Conservation (phyloP, 2,329 filamentous ascomycete species). For the Passalora sequoiae region DNA sequence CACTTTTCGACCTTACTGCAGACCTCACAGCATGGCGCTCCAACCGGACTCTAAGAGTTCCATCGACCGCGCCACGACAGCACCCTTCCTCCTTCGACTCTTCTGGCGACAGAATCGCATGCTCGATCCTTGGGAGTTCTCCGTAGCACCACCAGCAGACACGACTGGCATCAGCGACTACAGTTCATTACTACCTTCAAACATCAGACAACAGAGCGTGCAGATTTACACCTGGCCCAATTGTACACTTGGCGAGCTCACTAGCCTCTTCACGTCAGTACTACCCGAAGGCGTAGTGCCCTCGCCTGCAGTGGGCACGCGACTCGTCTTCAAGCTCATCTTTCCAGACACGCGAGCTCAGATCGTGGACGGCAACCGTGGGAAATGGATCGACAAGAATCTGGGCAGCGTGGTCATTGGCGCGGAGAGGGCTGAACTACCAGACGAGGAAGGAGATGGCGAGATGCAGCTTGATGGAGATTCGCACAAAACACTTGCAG, state of each 20-base stretch:
- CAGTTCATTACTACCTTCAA: conserved; percentile 55
- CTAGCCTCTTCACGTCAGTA: conserved; percentile 66
- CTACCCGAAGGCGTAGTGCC: conserved; percentile 63
- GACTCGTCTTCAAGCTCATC: conserved; percentile 80
- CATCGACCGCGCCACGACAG: conserved; percentile 64
- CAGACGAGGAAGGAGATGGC: conserved; percentile 34
- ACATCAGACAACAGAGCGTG: conserved; percentile 41
- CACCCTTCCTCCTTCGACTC: conserved; percentile 79
- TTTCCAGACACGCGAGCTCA: conserved; percentile 65
- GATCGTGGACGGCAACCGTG: conserved; percentile 40
- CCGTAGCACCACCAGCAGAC: conserved; percentile 42
- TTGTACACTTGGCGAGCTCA: conserved; percentile 76
- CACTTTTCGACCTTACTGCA: background rate
- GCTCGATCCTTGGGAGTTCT: conserved; percentile 70
- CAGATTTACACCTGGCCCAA: conserved; percentile 82
- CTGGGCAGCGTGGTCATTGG: conserved; percentile 77
- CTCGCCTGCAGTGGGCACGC: conserved; percentile 68
- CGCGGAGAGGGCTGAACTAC: conserved; percentile 27
- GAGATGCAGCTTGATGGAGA: conserved; percentile 44
- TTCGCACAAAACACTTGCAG: conserved; percentile 66
- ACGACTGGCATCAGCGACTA: conserved; percentile 29
- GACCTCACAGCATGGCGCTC: conserved; percentile 29
- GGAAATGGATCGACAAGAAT: conserved; percentile 71
- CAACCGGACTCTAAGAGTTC: conserved; percentile 36
- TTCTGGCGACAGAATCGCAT: conserved; percentile 74